A percentile compares a stretch with the other conserved stretches of the same genome.
Evolutionary conservation across 2,329 filamentous ascomycete species (phyloP).

Genomic region (Fusarium phyllophilum): DNA sequence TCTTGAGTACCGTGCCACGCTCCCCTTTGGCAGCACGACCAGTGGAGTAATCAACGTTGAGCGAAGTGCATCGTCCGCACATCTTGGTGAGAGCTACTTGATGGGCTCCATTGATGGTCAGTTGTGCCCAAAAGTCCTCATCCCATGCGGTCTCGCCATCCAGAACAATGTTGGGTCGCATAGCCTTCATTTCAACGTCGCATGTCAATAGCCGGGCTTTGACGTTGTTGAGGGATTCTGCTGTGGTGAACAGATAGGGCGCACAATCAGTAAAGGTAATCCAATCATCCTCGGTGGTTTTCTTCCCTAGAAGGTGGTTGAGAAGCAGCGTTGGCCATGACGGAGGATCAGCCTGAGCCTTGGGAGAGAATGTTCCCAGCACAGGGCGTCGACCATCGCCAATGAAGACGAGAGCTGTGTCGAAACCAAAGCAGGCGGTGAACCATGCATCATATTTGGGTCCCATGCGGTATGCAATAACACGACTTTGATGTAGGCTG

Average conservation of each 20-base stretch:
- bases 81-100: constrained; percentile 72
- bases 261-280: constrained; percentile 80
- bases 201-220: constrained; percentile 62
- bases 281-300: constrained; percentile 51
- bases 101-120: constrained; percentile 55
- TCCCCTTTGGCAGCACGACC: constrained; percentile 68
- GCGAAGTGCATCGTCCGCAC: constrained; percentile 73
- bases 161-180: constrained; percentile 78
- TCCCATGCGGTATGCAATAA: constrained; percentile 72
- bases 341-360: constrained; percentile 38
- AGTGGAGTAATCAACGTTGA: constrained; percentile 77
- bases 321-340: constrained; percentile 51
- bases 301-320: constrained; percentile 44
- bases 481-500: constrained; percentile 68
- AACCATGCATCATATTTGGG: constrained; percentile 72
- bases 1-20: constrained; percentile 72
- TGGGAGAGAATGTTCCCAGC: constrained; percentile 65
- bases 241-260: constrained; percentile 77
- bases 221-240: constrained; percentile 75
- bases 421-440: constrained; percentile 70
- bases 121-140: constrained; percentile 78
- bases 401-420: constrained; percentile 71
- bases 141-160: constrained; percentile 69
- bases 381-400: constrained; percentile 69
- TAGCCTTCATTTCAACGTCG: constrained; percentile 72